Base-by-base conservation (phyloP, 1,284 basidiomycete species). In the Sphaerobolus stellatus region DNA sequence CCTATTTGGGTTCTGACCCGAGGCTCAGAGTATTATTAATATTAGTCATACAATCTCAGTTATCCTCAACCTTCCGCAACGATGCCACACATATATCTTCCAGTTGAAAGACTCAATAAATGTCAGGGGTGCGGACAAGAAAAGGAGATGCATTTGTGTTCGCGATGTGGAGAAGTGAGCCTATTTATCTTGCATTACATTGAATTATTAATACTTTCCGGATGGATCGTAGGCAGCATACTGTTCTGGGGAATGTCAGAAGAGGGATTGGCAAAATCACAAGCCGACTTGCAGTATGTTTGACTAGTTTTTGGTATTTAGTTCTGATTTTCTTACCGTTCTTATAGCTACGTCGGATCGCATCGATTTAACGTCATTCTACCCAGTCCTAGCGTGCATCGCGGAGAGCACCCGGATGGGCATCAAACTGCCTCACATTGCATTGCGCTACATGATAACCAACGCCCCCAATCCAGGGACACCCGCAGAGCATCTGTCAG, bases 201-300 rank as follows among this genome's bases (percentile, higher is more conserved):
- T 38, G n/a, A 4, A n/a, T 3, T n/a, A n/a, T 38, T 38, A 22
- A 38, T 22, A n/a, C 7, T 38, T 7, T 38, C 36, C 36, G n/a
- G n/a, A 5, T 38, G 5, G 7, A 3, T 38, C 22, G 7, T 38
- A 38, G 36, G 7, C 36, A 38, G 3, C 36, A 38, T 76, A 76
- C 54, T 75, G 72, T 59, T 74, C 73, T 24, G 31, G 54, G 8
- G 64, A 66, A 50, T 76, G 73, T 53, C 73, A 76, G 57, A 69
- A 62, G 34, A 51, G 48, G 6, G 69, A 73, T 53, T 74, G 75
- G 72, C 43, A 61, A 9, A 29, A 46, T 3, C 75, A 77, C 53
- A 75, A 75, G 53, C 4, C 27, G 5, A 41, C 48, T 7, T 76
- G 75, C 36, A 7, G 36, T 38, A 38, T 4, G 36, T 22, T n/a